A percentile compares a stretch with the other conserved stretches of the same genome.
Conservation (phyloP, 192 early-diverging fungal species). For the Obelidium mucronatum region DNA sequence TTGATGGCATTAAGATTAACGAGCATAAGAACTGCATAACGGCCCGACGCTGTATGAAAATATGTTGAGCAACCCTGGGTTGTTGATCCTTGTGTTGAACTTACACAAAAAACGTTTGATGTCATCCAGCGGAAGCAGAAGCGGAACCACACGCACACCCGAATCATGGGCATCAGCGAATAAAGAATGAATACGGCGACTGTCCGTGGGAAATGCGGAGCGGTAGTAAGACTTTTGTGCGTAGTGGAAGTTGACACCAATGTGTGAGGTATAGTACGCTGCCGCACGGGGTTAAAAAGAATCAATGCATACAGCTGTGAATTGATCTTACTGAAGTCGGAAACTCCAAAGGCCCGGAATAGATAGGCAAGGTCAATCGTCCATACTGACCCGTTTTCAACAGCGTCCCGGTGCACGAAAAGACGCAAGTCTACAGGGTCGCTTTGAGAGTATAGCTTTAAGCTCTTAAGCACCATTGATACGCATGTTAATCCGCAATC, state of each 20-base stretch:
- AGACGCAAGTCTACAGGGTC: slow-evolving; percentile 62
- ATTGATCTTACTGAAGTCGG: slow-evolving; percentile 74
- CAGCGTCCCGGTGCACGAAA: slow-evolving; percentile 37
- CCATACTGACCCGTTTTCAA: slow-evolving; percentile 69
- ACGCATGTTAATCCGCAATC: slow-evolving; percentile 91
- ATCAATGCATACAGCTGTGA: background rate
- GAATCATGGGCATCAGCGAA: slow-evolving; percentile 77
- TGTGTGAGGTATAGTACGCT: slow-evolving; percentile 88
- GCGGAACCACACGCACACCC: slow-evolving; percentile 76
- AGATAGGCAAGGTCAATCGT: slow-evolving; percentile 89
- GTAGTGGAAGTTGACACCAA: slow-evolving; percentile 82
- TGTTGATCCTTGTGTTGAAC: too few relatives aligned
- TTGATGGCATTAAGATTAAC: slow-evolving; percentile 69
- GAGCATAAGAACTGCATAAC: slow-evolving; percentile 80
- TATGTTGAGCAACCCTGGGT: too few relatives aligned
- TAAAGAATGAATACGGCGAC: slow-evolving; percentile 73
- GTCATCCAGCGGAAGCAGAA: slow-evolving; percentile 80
- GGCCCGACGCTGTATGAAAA: slow-evolving; percentile 67
- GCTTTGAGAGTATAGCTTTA: slow-evolving; percentile 61
- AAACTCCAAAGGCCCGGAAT: slow-evolving; percentile 69
- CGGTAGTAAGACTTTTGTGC: slow-evolving; percentile 74
- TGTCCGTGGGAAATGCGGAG: slow-evolving; percentile 71
- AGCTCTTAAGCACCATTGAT: slow-evolving; percentile 76
- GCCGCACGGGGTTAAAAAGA: background rate
- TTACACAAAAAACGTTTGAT: slow-evolving; percentile 86